Base-by-base conservation (phyloP, 2,329 filamentous ascomycete genomes). In the Trichophyton rubrum region DNA sequence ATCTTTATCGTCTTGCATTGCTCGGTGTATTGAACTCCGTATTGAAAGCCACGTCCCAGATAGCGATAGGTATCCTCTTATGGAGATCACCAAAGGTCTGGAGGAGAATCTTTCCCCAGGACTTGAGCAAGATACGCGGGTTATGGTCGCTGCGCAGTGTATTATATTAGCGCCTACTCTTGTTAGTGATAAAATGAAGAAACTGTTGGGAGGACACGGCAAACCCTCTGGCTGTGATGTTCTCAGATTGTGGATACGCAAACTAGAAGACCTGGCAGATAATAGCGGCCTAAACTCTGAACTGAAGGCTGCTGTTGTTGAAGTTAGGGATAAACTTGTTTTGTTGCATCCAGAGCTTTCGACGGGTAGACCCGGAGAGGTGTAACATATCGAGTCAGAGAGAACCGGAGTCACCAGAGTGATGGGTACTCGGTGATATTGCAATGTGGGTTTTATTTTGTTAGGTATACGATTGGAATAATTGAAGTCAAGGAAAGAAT, bases 141-240 rank as follows among this genome's bases (percentile, higher is more conserved):
- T 56, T 5, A 56, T 61, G 60, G 35, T 59, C 43, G 60, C 56
- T 7, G 60, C 56, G 15, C 60, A 41, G 38, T 41, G n/a, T n/a
- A 41, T 41, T 6, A 2, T 41, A 15, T n/a, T 15, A 6, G 2
- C 38, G 2, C 38, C 38, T 4, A 41, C 38, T 3, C 38, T 41
- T 41, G 38, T 41, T 15, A 41, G 5, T 41, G 38, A 41, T 41
- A 41, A 13, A 3, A n/a, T 41, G 38, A 15, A 0, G 4, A 41
- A 41, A 13, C 2, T 41, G 3, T 6, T 2, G n/a, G 38, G 38
- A 41, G 38, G 13, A 1, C 38, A 15, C 5, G 38, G 1, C 13
- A n/a, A 41, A n/a, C 38, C 38, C 3, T 41, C 38, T n/a, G 38
- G 38, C 13, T 41, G 1, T 41, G 8, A 41, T 15, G n/a, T 5